These are phyloP conservation scores for Carpinus fangiana DNA, from an alignment of 306 rosid species.

Conservation along the genomic window DNA sequence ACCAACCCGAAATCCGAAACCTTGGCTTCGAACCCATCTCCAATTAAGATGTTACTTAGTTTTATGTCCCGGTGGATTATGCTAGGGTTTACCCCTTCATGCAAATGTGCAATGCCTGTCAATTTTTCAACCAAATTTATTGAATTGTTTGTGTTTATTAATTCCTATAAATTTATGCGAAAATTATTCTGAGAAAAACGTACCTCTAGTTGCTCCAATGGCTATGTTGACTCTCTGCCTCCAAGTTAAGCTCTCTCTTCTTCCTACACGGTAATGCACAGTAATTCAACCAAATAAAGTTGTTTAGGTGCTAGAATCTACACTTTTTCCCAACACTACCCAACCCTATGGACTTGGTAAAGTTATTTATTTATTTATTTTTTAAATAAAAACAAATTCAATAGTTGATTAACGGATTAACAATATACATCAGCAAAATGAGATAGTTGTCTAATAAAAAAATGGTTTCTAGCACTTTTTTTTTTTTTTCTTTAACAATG, in stretches of 20 bases:
- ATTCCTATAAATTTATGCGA: not conserved
- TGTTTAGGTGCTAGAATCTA: no score
- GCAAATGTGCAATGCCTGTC: conserved; percentile 76
- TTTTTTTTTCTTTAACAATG: no score
- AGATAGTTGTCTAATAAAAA: no score
- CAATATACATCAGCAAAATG: no score
- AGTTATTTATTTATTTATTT: no score
- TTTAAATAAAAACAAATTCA: no score
- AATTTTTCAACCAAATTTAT: conserved; percentile 12
- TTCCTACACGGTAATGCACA: conserved; percentile 35
- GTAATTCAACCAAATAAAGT: not conserved
- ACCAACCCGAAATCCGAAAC: conserved; percentile 87
- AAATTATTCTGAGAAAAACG: not conserved
- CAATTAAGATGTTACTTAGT: conserved; percentile 81
- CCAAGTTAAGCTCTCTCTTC: conserved; percentile 65
- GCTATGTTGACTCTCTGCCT: conserved; percentile 75
- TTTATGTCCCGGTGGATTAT: conserved; percentile 80
- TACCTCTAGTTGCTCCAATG: conserved; percentile 85
- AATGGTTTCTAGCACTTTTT: no score
- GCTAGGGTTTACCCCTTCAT: conserved; percentile 63
- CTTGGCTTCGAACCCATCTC: conserved; percentile 75
- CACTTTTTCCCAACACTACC: no score
- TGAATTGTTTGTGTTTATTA: not conserved
- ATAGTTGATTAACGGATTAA: no score
- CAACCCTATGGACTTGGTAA: no score